These are phyloP conservation scores for Arabidopsis hybrid DNA, from an alignment of 441 rosid species.

Conservation along the genomic window DNA sequence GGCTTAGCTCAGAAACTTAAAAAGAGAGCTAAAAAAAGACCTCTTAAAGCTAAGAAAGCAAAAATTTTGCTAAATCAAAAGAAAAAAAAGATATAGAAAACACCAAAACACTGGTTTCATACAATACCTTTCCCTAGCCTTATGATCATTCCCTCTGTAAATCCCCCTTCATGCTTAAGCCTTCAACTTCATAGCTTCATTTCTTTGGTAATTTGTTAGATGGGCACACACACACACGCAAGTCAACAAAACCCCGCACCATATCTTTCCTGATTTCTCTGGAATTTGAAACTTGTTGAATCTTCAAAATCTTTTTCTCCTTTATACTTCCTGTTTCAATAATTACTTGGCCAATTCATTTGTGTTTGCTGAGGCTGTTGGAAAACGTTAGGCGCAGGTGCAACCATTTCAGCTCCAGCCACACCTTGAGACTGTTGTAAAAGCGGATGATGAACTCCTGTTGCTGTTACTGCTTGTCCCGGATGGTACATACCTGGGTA, in stretches of 20 bases:
- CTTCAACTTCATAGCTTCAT: slow-evolving; percentile 40
- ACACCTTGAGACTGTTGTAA: slow-evolving; percentile 82
- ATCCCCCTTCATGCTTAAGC: slow-evolving; percentile 32
- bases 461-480: slow-evolving; percentile 75
- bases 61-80: slow-evolving; percentile 26
- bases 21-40: slow-evolving; percentile 35
- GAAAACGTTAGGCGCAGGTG: slow-evolving; percentile 75
- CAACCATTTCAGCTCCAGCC: slow-evolving; percentile 81
- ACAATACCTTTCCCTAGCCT: slow-evolving; percentile 36
- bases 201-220: slow-evolving; percentile 42
- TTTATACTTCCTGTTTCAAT: slow-evolving; percentile 53
- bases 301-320: slow-evolving; percentile 36
- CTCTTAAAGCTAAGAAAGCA: slow-evolving; percentile 35
- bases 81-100: slow-evolving; percentile 29
- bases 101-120: slow-evolving; percentile 40
- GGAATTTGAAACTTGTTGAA: slow-evolving; percentile 37
- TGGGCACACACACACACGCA: slow-evolving; percentile 40
- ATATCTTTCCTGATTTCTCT: slow-evolving; percentile 42
- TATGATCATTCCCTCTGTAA: slow-evolving; percentile 36
- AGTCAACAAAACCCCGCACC: slow-evolving; percentile 37
- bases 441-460: slow-evolving; percentile 73
- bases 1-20: slow-evolving; percentile 36
- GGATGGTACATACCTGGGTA: slow-evolving; percentile 80
- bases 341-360: slow-evolving; percentile 89
- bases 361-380: slow-evolving; percentile 97